Conservation (phyloP, 2,329 filamentous ascomycete species). For the Chalaropsis thielavioides region DNA sequence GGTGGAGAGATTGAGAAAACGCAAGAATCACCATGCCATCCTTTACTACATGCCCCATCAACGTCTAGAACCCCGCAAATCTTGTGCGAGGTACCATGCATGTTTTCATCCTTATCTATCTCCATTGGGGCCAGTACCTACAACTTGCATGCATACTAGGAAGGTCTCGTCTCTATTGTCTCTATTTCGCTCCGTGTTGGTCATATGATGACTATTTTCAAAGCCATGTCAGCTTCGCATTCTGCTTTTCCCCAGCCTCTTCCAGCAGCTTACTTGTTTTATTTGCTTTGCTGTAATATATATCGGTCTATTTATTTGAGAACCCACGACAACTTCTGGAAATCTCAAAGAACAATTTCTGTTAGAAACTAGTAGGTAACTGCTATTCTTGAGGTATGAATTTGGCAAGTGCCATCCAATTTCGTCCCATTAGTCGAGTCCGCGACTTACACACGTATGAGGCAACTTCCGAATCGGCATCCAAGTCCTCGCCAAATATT, state of each 20-base stretch:
- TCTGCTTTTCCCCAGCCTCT: too few species aligned
- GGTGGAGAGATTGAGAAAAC: neutral
- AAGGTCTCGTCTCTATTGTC: too few species aligned
- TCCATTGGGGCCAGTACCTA: neutral
- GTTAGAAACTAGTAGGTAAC: neutral
- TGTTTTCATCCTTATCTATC: neutral
- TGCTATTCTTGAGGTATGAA: neutral
- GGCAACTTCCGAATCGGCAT: neutral
- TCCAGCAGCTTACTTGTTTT: too few species aligned
- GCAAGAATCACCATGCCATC: neutral
- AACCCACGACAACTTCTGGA: neutral
- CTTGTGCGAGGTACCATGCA: neutral
- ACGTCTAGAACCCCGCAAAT: neutral
- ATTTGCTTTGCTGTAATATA: too few species aligned
- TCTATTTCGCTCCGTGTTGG: neutral
- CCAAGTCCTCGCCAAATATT: too few species aligned
- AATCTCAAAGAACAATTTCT: neutral
- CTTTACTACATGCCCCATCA: neutral
- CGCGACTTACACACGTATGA: neutral
- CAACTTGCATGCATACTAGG: neutral
- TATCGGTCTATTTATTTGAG: neutral
- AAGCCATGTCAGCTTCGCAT: too few species aligned
- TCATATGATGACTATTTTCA: too few species aligned
- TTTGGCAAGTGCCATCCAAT: neutral
- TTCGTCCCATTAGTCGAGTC: neutral